These are phyloP conservation scores for Platanus orientalis DNA, from an alignment of 164 flowering plant species.

Conservation along the genomic window DNA sequence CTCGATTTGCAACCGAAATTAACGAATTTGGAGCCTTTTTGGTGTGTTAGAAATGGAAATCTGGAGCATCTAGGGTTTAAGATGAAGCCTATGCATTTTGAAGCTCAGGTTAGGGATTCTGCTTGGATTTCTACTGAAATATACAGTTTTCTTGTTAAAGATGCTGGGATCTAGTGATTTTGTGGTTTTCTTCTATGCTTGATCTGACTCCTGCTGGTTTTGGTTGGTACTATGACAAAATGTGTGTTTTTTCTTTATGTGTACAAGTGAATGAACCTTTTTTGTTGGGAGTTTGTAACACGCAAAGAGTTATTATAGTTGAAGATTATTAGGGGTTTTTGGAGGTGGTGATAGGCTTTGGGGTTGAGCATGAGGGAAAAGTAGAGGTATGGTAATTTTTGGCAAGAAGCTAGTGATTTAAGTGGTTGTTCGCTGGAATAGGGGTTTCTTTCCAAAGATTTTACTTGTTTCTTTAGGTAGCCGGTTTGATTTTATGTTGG, in stretches of 20 bases:
- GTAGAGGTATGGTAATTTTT: conserved; percentile 18
- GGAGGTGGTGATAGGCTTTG: conserved; percentile 5
- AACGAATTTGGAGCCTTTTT: not conserved
- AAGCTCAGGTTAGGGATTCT: conserved; percentile 4
- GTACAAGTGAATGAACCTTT: not conserved
- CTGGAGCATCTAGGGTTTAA: not conserved
- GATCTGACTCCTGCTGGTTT: not conserved
- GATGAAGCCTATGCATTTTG: not conserved
- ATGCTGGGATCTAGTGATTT: conserved; percentile 8
- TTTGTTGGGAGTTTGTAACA: not conserved
- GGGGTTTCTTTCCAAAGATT: not conserved
- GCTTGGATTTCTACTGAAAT: not conserved
- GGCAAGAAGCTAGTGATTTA: conserved; percentile 13
- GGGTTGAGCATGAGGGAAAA: not conserved
- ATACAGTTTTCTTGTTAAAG: not conserved
- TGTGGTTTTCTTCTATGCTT: not conserved
- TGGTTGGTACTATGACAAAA: not conserved
- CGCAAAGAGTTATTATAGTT: not conserved
- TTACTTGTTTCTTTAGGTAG: conserved; percentile 6
- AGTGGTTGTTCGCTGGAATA: not conserved
- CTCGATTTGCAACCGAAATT: not conserved
- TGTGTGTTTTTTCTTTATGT: too few relatives aligned
- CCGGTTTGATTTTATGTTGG: conserved; percentile 10
- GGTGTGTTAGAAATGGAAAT: not conserved
- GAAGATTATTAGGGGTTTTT: not conserved